Evolutionary conservation across 1,139 yeast genomes (phyloP).

Genomic region (Entelexis sorbosivorans): DNA sequence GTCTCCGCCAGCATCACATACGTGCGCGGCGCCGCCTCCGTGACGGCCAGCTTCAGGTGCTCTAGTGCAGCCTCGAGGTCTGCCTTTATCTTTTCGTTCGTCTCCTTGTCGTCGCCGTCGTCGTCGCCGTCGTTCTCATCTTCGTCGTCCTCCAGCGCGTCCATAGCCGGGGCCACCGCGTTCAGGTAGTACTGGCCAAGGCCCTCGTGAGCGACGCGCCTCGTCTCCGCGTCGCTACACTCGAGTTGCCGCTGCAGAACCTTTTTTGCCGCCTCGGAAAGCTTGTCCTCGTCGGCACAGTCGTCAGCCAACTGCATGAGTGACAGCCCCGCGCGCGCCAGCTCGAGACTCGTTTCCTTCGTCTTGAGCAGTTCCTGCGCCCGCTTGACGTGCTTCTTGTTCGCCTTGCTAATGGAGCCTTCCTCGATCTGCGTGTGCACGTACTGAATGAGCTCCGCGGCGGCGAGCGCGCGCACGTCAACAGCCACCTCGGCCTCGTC

Average conservation of each 20-base stretch:
- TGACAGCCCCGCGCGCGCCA: constrained; percentile 11
- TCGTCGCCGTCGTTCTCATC: too few relatives aligned
- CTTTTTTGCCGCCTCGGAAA: constrained; percentile 5
- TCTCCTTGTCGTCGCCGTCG: constrained; percentile 23
- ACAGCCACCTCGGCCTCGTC: constrained; percentile 34
- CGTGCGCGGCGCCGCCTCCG: constrained; percentile 63
- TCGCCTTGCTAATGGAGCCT: constrained; percentile 12
- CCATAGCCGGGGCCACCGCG: constrained; percentile 30
- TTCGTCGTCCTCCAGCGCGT: constrained; percentile 26
- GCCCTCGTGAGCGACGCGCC: constrained; percentile 27
- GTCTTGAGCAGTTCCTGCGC: constrained; percentile 7
- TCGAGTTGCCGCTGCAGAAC: constrained; percentile 8
- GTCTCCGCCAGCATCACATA: constrained; percentile 84
- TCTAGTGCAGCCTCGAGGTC: constrained; percentile 40
- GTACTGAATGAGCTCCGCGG: constrained; percentile 37
- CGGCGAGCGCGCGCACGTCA: constrained; percentile 47
- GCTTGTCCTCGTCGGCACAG: constrained; percentile 5
- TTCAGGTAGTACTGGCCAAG: constrained; percentile 30
- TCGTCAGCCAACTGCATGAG: constrained; percentile 13
- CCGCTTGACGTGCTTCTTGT: constrained; percentile 4
- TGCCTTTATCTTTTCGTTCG: constrained; percentile 29
- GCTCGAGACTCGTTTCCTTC: constrained; percentile 2
- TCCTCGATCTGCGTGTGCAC: constrained; percentile 24
- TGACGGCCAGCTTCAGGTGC: constrained; percentile 48
- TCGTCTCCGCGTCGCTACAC: constrained; percentile 5